These are phyloP conservation scores for Shiraia bambusicola DNA, from an alignment of 2,329 filamentous ascomycete species.

Conservation along the genomic window DNA sequence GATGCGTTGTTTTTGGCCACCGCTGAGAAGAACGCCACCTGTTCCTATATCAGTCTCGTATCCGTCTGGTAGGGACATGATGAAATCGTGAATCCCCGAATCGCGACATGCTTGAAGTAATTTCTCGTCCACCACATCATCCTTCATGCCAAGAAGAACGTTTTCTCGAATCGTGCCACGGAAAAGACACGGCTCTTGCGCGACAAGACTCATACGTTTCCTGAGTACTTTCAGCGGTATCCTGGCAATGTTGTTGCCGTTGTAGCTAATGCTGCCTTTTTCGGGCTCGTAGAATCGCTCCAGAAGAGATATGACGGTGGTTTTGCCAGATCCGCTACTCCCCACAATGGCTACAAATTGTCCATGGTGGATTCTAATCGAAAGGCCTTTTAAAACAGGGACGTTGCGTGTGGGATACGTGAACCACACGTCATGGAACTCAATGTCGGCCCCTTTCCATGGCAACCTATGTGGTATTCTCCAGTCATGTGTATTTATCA, in stretches of 20 bases:
- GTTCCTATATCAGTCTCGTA: conserved; percentile 30
- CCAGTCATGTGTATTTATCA: conserved; percentile 8
- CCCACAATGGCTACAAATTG: conserved; percentile 57
- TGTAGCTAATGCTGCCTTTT: conserved; percentile 63
- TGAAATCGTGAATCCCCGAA: conserved; percentile 35
- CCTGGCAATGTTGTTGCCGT: conserved; percentile 63
- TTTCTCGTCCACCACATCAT: conserved; percentile 48
- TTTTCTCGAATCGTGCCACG: conserved; percentile 52
- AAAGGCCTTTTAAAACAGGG: conserved; percentile 66
- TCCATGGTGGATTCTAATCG: conserved; percentile 53
- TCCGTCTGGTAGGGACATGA: conserved; percentile 31
- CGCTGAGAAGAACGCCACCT: conserved; percentile 63
- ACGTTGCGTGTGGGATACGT: conserved; percentile 93
- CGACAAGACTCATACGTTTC: conserved; percentile 67
- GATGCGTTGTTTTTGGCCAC: conserved; percentile 76
- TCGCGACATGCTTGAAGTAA: conserved; percentile 54
- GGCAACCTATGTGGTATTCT: conserved; percentile 6
- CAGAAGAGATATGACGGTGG: conserved; percentile 85
- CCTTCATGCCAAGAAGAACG: conserved; percentile 48
- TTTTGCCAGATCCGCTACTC: conserved; percentile 82
- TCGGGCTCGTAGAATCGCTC: conserved; percentile 92
- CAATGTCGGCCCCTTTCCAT: conserved; percentile 53
- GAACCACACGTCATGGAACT: conserved; percentile 78
- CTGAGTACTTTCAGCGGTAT: conserved; percentile 53
- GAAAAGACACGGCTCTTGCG: conserved; percentile 51